These are phyloP conservation scores for Aspergillus sp. DNA, from an alignment of 2,329 filamentous ascomycete species.

Conservation along the genomic window DNA sequence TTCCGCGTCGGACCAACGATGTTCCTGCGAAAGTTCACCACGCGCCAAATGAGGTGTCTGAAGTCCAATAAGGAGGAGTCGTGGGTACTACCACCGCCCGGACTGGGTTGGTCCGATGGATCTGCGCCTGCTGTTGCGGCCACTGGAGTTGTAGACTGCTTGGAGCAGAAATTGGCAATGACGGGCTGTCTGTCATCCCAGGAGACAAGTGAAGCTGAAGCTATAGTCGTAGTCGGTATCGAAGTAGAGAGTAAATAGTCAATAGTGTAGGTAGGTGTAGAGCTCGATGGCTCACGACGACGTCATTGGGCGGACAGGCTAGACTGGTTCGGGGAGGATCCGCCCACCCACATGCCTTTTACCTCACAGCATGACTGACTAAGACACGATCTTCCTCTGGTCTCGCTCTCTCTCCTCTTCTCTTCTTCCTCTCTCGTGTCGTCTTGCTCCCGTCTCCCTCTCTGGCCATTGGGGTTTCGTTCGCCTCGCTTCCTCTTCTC, in stretches of 20 bases:
- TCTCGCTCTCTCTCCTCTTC: neutral
- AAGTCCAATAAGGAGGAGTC: neutral
- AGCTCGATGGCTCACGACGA: constrained; percentile 23
- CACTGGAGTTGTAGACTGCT: neutral
- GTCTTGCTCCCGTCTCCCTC: neutral
- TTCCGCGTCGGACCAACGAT: neutral
- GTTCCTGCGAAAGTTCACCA: neutral
- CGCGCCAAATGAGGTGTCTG: neutral
- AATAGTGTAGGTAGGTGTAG: neutral
- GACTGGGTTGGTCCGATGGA: constrained; percentile 19
- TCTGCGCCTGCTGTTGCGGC: neutral
- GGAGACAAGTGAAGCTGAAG: neutral
- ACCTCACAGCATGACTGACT: no score
- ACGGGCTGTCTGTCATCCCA: neutral
- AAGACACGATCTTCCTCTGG: neutral
- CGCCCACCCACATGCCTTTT: constrained; percentile 19
- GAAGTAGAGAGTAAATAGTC: no score
- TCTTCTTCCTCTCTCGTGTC: constrained; percentile 3
- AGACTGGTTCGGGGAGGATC: constrained; percentile 15
- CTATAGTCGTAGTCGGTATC: neutral
- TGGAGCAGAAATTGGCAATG: no score
- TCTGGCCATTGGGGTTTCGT: constrained; percentile 3
- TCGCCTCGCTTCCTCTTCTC: neutral
- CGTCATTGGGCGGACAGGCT: constrained; percentile 25
- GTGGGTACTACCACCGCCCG: constrained; percentile 15